A percentile compares a stretch with the other conserved stretches of the same genome.
Evolutionary conservation across 345 rosid species (phyloP).

Genomic region (Salix brachista): DNA sequence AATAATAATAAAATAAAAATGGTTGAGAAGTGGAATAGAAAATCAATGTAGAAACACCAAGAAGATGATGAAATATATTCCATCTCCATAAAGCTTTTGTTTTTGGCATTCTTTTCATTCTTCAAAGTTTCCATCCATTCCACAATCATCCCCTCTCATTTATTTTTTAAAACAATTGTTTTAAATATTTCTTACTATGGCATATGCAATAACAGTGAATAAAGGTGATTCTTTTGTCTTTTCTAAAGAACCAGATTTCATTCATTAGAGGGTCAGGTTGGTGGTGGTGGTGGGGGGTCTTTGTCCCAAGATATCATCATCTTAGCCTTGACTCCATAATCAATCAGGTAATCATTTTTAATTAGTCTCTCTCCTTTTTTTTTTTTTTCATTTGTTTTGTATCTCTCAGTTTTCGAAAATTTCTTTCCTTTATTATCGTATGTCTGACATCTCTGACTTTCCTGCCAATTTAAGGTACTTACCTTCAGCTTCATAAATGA

Average conservation of each 20-base stretch:
- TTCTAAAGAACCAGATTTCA: background rate
- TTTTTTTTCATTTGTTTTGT: background rate
- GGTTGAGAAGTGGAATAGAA: background rate
- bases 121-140: slow-evolving; percentile 42
- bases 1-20: background rate
- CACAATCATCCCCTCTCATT: slow-evolving; percentile 19
- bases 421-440: background rate
- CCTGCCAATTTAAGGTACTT: slow-evolving; percentile 21
- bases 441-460: slow-evolving; percentile 10
- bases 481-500: background rate
- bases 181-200: background rate
- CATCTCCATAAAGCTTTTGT: background rate
- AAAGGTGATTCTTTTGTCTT: slow-evolving; percentile 12
- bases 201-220: background rate
- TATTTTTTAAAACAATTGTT: background rate
- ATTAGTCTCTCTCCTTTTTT: slow-evolving; percentile 8
- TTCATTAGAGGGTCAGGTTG: background rate
- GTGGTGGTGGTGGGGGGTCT: slow-evolving; percentile 29
- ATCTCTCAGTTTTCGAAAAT: slow-evolving; percentile 2
- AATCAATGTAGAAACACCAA: background rate
- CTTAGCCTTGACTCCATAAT: slow-evolving; percentile 44
- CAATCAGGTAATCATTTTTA: slow-evolving; percentile 58
- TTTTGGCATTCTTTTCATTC: background rate
- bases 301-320: slow-evolving; percentile 26
- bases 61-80: background rate